Conservation (phyloP, 257 asterid species). For the Cordia subcordata region DNA sequence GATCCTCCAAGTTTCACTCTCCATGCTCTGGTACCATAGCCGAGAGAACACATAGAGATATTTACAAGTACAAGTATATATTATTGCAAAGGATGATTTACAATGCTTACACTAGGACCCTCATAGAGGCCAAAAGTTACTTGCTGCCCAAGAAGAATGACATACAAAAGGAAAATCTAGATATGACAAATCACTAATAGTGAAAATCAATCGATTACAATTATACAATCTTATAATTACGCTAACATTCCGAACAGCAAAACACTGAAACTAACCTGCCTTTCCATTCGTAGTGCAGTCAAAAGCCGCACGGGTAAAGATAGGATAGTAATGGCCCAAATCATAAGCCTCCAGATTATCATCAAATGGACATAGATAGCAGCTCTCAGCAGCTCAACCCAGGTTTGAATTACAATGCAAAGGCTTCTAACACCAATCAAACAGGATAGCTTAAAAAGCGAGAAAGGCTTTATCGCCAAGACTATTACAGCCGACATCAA, state of each 20-base stretch:
- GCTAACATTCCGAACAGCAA: neutral
- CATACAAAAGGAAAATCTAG: too few relatives aligned
- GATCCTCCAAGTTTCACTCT: too few relatives aligned
- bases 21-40: too few relatives aligned
- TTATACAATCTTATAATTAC: too few relatives aligned
- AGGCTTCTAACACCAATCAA: constrained; percentile 31
- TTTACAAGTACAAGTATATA: too few relatives aligned
- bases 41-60: too few relatives aligned
- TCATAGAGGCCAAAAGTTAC: too few relatives aligned
- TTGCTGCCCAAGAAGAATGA: too few relatives aligned
- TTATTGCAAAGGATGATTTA: too few relatives aligned
- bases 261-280: constrained; percentile 29
- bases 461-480: constrained; percentile 39
- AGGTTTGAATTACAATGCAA: constrained; percentile 32
- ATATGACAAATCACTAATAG: too few relatives aligned
- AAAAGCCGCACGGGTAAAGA: constrained; percentile 52
- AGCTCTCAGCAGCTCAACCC: constrained; percentile 48
- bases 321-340: constrained; percentile 34
- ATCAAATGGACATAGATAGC: constrained; percentile 35
- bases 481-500: constrained; percentile 16
- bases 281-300: constrained; percentile 46
- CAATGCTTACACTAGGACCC: too few relatives aligned
- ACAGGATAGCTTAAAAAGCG: constrained; percentile 36
- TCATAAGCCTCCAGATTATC: constrained; percentile 30
- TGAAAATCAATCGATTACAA: too few relatives aligned